Base-by-base conservation (phyloP, 1,284 basidiomycete species). In the Tranzscheliella williamsii region DNA sequence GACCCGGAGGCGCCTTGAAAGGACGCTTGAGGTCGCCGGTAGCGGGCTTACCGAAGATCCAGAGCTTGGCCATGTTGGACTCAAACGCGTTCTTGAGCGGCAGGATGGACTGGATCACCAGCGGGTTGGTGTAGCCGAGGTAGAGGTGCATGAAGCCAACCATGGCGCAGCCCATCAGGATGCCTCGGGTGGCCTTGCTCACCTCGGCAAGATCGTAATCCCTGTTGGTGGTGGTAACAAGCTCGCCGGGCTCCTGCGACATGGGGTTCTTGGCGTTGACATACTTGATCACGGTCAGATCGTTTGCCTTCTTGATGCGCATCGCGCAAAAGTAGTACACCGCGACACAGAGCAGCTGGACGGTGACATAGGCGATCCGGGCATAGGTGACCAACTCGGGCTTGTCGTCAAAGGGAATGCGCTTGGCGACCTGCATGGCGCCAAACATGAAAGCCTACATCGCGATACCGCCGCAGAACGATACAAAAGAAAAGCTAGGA, bases 251-350 rank as follows among this genome's bases (percentile, higher is more conserved):
- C 50, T 89, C 87, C 58, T 85, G 79, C 16, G 85, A 84, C 72
- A 73, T 73, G 38, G 73, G 67, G 42, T 50, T 67, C 45, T 76
- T 79, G 16, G 83, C 82, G 64, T 82, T 81, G 41, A 82, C 81
- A 71, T 94, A 97, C 84, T 96, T 97, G 72, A 97, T 82, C 27
- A 95, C 90, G 3, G 91, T 91, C 78, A 89, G 84, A 80, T 97
- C 94, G 77, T 97, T 97, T 84, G 91, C 93, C 71, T 84, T 82
- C 83, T 91, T 92, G 80, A 96, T 56, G 26, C 62, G 56, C 20
- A 63, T 84, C 82, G 73, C 83, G 78, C 15, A 88, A 68, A 83
- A 89, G 81, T 89, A 92, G 81, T 90, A 93, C 26, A 84, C 78
- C 21, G 80, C 85, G 27, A 93, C 80, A 32, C 87, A 84, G 71